Percentiles rank a stretch among this genome's conserved stretches.
These are phyloP conservation scores for Didymella pomorum DNA, from an alignment of 2,329 filamentous ascomycete species.

Conservation along the genomic window DNA sequence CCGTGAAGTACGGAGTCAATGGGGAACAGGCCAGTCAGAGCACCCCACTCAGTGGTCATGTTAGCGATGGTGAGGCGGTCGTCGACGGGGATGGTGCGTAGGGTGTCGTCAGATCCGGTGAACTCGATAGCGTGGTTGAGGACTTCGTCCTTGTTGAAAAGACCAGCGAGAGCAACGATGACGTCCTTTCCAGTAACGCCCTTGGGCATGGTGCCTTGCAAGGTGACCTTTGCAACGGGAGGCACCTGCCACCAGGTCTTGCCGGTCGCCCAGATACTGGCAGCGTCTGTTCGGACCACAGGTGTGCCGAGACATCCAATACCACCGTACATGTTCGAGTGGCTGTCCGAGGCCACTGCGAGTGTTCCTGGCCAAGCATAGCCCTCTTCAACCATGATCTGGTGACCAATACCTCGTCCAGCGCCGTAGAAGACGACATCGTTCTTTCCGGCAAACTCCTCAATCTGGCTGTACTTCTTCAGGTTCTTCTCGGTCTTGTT, in stretches of 20 bases:
- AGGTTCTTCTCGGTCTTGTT: constrained; percentile 81
- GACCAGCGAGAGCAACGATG: constrained; percentile 84
- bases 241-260: constrained; percentile 90
- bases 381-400: constrained; percentile 88
- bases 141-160: constrained; percentile 88
- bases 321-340: constrained; percentile 85
- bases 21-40: constrained; percentile 78
- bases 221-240: constrained; percentile 79
- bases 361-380: constrained; percentile 87
- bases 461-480: constrained; percentile 82
- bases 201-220: constrained; percentile 76
- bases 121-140: constrained; percentile 94
- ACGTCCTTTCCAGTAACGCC: constrained; percentile 95
- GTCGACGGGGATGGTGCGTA: constrained; percentile 75
- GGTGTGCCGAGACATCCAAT: constrained; percentile 79
- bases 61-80: constrained; percentile 77
- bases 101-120: constrained; percentile 78
- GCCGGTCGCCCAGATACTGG: constrained; percentile 83
- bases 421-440: constrained; percentile 80
- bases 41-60: constrained; percentile 86
- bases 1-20: constrained; percentile 74
- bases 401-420: constrained; percentile 85
- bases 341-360: constrained; percentile 78
- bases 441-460: constrained; percentile 80
- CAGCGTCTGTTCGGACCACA: constrained; percentile 86